Evolutionary conservation across 345 rosid genomes (phyloP).

Genomic region (Carallia brachiata): DNA sequence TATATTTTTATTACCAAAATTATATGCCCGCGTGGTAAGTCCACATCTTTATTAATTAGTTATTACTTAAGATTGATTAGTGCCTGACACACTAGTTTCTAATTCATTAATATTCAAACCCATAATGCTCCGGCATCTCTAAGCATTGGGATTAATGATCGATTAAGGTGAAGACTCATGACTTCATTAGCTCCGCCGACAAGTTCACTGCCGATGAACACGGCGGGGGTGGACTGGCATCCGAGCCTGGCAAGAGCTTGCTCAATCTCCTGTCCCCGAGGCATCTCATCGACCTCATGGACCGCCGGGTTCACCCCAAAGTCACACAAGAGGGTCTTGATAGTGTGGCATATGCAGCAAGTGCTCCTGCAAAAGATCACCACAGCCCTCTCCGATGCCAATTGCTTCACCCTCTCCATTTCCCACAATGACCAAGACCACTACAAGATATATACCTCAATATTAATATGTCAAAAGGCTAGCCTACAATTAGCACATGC

Average conservation of each 20-base stretch:
- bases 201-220: slow-evolving; percentile 79
- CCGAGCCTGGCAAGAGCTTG: slow-evolving; percentile 72
- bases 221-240: slow-evolving; percentile 59
- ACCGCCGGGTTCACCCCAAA: slow-evolving; percentile 73
- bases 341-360: slow-evolving; percentile 80
- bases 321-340: slow-evolving; percentile 64
- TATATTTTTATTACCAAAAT: neutral
- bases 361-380: slow-evolving; percentile 82
- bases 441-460: no score
- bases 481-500: neutral
- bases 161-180: slow-evolving; percentile 83
- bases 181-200: slow-evolving; percentile 84
- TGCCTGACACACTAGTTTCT: neutral
- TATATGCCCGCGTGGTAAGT: neutral
- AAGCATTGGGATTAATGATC: slow-evolving; percentile 75
- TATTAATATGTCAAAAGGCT: no score
- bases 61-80: neutral
- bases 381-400: slow-evolving; percentile 78
- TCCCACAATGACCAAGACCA: neutral
- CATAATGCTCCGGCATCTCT: slow-evolving; percentile 77
- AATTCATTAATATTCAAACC: slow-evolving; percentile 40
- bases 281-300: slow-evolving; percentile 68
- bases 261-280: slow-evolving; percentile 68
- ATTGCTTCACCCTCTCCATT: slow-evolving; percentile 60
- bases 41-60: neutral